phyloP scores from a whole-genome alignment of 2,329 filamentous ascomycete species.

The Cladosporium sp. region DNA sequence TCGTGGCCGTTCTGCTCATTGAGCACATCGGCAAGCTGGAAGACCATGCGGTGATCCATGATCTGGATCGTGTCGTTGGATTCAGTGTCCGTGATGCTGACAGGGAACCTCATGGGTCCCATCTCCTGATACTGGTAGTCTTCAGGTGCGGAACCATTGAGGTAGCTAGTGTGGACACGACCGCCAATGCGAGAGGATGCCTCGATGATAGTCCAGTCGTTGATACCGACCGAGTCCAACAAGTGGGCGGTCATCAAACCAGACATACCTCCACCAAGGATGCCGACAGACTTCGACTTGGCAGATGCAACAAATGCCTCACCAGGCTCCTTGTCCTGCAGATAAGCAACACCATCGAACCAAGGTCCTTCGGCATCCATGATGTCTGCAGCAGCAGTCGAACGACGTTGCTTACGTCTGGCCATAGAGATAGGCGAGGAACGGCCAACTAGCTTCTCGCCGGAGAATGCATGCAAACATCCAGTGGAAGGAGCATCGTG shows the following conservation, averaged over 20 bases:
- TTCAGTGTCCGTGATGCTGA: conserved; percentile 50
- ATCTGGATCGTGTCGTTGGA: conserved; percentile 62
- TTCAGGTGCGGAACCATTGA: conserved; percentile 58
- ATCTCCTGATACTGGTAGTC: conserved; percentile 69
- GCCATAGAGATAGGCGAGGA: conserved; percentile 45
- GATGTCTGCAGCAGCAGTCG: conserved; percentile 50
- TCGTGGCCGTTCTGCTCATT: conserved; percentile 64
- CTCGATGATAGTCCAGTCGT: conserved; percentile 65
- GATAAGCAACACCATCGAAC: conserved; percentile 66
- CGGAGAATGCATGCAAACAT: conserved; percentile 51
- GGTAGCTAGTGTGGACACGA: conserved; percentile 64
- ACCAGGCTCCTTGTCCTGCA: conserved; percentile 57
- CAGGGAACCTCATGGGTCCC: conserved; percentile 67
- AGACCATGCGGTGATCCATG: conserved; percentile 65
- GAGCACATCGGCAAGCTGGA: conserved; percentile 62
- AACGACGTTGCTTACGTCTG: conserved; percentile 39
- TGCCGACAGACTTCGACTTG: conserved; percentile 63
- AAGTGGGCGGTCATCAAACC: conserved; percentile 61
- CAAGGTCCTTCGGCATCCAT: conserved; percentile 61
- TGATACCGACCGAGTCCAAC: conserved; percentile 57
- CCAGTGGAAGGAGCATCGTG: conserved; percentile 42
- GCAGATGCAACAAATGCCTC: conserved; percentile 55
- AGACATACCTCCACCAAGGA: conserved; percentile 67
- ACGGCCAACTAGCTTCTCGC: conserved; percentile 43
- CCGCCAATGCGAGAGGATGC: conserved; percentile 63